These are phyloP conservation scores for Fusarium odoratissimum DNA, from an alignment of 2,329 filamentous ascomycete genomes.

Conservation along the genomic window DNA sequence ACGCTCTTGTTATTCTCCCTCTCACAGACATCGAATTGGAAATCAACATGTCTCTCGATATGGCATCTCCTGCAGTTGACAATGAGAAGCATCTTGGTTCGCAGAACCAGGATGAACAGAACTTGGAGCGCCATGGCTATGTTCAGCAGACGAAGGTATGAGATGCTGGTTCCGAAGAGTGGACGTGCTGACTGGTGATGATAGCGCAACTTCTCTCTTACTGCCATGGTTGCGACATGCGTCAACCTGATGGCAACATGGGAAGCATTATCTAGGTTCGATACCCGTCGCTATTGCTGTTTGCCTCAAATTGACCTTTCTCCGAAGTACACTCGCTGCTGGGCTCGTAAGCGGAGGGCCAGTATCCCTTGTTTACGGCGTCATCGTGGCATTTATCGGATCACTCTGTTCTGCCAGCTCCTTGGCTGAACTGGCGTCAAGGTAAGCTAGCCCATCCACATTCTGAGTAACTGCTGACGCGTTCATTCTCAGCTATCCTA, in stretches of 20 bases:
- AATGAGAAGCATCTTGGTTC: not conserved
- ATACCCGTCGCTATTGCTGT: not conserved
- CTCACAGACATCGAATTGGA: not conserved
- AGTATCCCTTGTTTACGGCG: conserved; percentile 31
- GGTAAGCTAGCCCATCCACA: not conserved
- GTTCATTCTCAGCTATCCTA: conserved; percentile 3
- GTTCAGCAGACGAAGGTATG: not conserved
- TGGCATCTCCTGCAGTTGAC: not conserved
- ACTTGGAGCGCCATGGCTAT: conserved; percentile 4
- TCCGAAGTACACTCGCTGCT: conserved; percentile 24
- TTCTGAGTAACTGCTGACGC: not conserved
- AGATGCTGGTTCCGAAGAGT: not conserved
- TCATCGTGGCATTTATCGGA: conserved; percentile 17
- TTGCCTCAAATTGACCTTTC: not conserved
- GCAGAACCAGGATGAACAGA: not conserved
- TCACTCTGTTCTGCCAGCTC: conserved; percentile 36
- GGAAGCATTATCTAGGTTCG: conserved; percentile 36
- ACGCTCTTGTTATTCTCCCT: not conserved
- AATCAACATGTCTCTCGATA: not conserved
- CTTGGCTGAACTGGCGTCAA: conserved; percentile 32
- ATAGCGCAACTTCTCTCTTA: conserved; percentile 29
- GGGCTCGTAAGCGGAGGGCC: conserved; percentile 29
- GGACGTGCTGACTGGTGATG: not conserved
- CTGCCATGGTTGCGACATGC: conserved; percentile 22
- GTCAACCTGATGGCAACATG: conserved; percentile 35